These are phyloP conservation scores for Pelargonium australe DNA, from an alignment of 441 rosid genomes.

Conservation along the genomic window DNA sequence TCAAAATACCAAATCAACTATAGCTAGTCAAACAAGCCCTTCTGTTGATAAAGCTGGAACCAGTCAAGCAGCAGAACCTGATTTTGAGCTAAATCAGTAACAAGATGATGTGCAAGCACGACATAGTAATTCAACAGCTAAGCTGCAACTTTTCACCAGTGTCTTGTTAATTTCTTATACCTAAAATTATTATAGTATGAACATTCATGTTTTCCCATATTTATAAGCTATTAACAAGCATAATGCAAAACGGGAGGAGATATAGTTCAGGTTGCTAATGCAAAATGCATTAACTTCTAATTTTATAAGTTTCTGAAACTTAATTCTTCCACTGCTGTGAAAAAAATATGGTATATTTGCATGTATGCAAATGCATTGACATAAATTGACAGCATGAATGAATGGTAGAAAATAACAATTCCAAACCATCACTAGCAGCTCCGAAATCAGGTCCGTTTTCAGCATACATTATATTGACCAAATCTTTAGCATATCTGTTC, in stretches of 20 bases:
- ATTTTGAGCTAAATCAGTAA: too few species aligned
- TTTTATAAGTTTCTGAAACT: not conserved
- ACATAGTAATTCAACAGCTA: too few species aligned
- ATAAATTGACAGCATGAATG: not conserved
- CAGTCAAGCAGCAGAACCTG: too few species aligned
- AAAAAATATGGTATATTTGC: not conserved
- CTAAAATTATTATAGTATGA: too few species aligned
- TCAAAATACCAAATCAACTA: too few species aligned
- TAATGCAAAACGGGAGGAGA: not conserved
- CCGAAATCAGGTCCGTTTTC: conserved; percentile 86
- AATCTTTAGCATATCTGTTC: conserved; percentile 85
- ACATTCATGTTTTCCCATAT: too few species aligned
- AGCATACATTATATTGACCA: conserved; percentile 74
- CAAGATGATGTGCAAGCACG: too few species aligned
- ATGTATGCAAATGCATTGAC: not conserved
- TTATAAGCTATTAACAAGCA: too few species aligned
- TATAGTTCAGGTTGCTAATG: not conserved
- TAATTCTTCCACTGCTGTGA: not conserved
- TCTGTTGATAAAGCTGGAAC: too few species aligned
- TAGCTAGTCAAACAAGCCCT: too few species aligned
- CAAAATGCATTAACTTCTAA: not conserved
- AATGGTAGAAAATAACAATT: not conserved
- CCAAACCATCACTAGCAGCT: conserved; percentile 92
- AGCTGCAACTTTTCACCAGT: too few species aligned
- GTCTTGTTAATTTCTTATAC: too few species aligned